Conservation (phyloP, 192 early-diverging fungal species). For the Powellomyces hirtus region DNA sequence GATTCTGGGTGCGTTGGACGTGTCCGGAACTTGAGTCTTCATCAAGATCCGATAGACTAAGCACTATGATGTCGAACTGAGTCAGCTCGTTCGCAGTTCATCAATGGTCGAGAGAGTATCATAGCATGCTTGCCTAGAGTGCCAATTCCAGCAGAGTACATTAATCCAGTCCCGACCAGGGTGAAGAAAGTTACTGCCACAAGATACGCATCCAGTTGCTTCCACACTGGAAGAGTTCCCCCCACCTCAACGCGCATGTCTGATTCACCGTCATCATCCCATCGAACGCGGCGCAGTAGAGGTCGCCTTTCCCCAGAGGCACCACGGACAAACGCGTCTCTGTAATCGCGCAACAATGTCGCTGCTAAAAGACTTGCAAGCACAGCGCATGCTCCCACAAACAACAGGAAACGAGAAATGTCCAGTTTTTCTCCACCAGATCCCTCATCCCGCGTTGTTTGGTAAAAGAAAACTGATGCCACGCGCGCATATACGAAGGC, state of each 20-base stretch:
- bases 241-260: background rate
- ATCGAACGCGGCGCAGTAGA: background rate
- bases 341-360: background rate
- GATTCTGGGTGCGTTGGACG: background rate
- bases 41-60: background rate
- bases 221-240: background rate
- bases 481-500: background rate
- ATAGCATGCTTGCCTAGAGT: background rate
- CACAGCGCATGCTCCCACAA: background rate
- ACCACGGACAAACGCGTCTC: background rate
- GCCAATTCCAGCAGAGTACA: background rate
- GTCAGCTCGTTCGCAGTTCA: too few species aligned
- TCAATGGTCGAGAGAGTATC: too few species aligned
- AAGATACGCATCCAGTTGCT: background rate
- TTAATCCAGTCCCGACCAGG: background rate
- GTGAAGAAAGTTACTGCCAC: background rate
- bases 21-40: background rate
- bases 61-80: too few species aligned
- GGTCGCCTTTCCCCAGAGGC: background rate
- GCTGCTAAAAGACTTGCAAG: background rate
- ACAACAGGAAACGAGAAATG: background rate
- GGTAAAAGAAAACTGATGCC: background rate
- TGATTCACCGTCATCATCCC: background rate
- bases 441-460: background rate
- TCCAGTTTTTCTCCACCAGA: background rate